Evolutionary conservation across 2,329 filamentous ascomycete genomes (phyloP), one percentile per base, ranked within the genome.

Genomic region (Colletotrichum higginsianum): DNA sequence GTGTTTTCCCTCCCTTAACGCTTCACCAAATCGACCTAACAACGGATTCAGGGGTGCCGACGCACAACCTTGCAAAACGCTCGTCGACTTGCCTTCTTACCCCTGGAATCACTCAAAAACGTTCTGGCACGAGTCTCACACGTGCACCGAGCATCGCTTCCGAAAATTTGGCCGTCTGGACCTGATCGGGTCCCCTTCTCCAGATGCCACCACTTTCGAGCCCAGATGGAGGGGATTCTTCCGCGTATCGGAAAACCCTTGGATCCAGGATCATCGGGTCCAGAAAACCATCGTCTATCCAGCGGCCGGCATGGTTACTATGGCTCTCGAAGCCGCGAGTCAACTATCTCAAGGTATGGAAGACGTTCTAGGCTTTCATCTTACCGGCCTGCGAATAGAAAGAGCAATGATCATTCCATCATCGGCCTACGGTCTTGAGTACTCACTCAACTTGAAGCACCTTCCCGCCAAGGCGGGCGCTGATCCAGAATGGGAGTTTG

Each of bases 101-200:
- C 82, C 85, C 2, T 90, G 88, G 87, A 87, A 89, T 40, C 87
- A 89, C 69, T 77, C 80, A 35, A 86, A 83, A 35, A 79, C 76
- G 1, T 88, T 88, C 75, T 89, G 88, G 87, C 83, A 87, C 71
- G 87, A 90, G 70, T 85, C 85, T 1, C 83, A 86, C 50, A 75
- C 86, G 2, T 85, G 84, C 23, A 75, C 78, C 16, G 80, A 83
- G 13, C 82, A 83, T 57, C 82, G 86, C 3, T 83, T 85, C 67
- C 81, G 86, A 16, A 78, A 82, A 35, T 83, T 83, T 63, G 82
- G 83, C 2, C 81, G 87, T 13, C 84, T 86, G 53, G 87, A 90
- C 69, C 80, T 90, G 2, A 84, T 89, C 35, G 88, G 88, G 0
- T 80, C 83, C 1, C 84, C 81, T 0, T 82, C 82, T 2, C 79